Base-by-base conservation (phyloP, 2,329 filamentous ascomycete species). In the Raffaelea ambrosiae region DNA sequence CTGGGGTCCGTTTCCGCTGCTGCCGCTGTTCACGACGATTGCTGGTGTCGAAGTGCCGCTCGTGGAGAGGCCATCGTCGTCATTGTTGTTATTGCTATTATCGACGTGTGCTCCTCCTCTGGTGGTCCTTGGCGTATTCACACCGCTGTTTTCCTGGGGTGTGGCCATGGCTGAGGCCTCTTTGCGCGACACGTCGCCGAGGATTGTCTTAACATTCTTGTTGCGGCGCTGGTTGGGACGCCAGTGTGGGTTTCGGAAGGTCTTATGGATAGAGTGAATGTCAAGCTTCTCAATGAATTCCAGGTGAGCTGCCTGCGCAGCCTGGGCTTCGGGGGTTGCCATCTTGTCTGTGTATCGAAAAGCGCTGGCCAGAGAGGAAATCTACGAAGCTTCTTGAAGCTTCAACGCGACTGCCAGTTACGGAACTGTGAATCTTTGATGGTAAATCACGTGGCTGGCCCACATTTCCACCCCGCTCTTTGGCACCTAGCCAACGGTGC, bases 191-290 rank as follows among this genome's bases (percentile, higher is more conserved):
- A 86, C 87, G 60, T 98, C 93, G 51, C 88, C 86, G 52, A 98
- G 76, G 53, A 98, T 93, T 58, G 95, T 88, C 68, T 97, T 97
- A 67, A 97, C 84, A 66, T 95, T 97, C 74, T 98, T 98, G 79
- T 98, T 98, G 66, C 93, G 88, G 45, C 93, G 89, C 66, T 90
- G 85, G 55, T 91, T 88, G 16, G 93, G 88, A 61, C 87, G 89
- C 93, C 93, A 98, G 63, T 81, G 71, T 3, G 85, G 74, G 63
- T 89, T 95, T 65, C 91, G 90, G 74, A 96, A 98, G 60, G 82
- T 85, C 69, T 94, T 95, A 58, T 82, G 82, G 61, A 87, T 80
- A 51, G 82, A 79, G 65, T 93, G 84, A 60, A 96, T 88, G 72
- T 98, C 93, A 61, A 97, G 86, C 63, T 86, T 73, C 67, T 96